Evolutionary conservation across 1,139 yeast species (phyloP).

Genomic region (Pichia sp.): DNA sequence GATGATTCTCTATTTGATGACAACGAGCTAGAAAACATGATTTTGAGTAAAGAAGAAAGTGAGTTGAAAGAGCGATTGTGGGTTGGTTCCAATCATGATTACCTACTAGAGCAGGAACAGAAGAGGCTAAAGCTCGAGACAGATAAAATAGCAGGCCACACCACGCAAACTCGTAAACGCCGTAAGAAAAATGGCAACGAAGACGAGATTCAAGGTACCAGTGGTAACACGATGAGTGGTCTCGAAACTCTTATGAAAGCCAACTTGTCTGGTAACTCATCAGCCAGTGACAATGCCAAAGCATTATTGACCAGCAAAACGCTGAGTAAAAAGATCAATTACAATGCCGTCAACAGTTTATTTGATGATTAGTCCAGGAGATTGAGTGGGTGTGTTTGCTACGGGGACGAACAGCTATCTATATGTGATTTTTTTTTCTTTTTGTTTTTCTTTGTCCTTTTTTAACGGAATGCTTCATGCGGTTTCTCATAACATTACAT

Average conservation of each 20-base stretch:
- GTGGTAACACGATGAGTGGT: slow-evolving; percentile 5
- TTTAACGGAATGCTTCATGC: no score
- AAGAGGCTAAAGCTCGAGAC: slow-evolving; percentile 81
- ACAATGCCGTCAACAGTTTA: slow-evolving; percentile 63
- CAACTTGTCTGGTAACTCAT: slow-evolving; percentile 36
- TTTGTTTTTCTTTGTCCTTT: not conserved
- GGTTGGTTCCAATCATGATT: slow-evolving; percentile 85
- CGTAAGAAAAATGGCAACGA: slow-evolving; percentile 27
- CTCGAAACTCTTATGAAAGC: slow-evolving; percentile 33
- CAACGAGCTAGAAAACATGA: slow-evolving; percentile 53
- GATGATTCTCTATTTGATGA: slow-evolving; percentile 77
- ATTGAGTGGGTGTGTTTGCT: not conserved
- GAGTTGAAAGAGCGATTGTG: slow-evolving; percentile 70
- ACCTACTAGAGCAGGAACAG: slow-evolving; percentile 74
- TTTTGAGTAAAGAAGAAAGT: slow-evolving; percentile 62
- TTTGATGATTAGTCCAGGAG: slow-evolving; percentile 29
- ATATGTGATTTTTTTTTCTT: not conserved
- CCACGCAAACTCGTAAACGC: slow-evolving; percentile 42
- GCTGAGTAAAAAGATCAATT: slow-evolving; percentile 82
- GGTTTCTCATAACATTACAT: not conserved
- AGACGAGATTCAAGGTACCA: slow-evolving; percentile 18
- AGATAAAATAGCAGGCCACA: slow-evolving; percentile 73
- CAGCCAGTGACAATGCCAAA: slow-evolving; percentile 70
- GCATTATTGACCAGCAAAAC: slow-evolving; percentile 61
- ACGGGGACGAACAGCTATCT: not conserved